These are phyloP conservation scores for Erodium trifolium DNA, from an alignment of 441 rosid genomes.

Conservation along the genomic window DNA sequence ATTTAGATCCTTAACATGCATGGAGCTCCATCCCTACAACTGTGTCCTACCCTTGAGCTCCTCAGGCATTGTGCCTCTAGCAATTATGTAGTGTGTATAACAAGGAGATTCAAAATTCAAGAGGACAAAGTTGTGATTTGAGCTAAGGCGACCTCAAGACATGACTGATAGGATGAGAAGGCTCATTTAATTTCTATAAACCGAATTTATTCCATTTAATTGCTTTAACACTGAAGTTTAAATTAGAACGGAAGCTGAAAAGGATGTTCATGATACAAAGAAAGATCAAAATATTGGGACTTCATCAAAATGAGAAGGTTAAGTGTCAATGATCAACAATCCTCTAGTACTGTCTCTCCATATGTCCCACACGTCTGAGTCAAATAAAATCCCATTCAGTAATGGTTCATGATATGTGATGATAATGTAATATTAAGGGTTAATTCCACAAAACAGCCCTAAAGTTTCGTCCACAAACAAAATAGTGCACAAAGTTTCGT, in stretches of 20 bases:
- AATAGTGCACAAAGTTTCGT: too few relatives aligned
- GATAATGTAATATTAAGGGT: background rate
- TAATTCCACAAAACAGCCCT: too few relatives aligned
- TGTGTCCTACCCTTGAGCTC: background rate
- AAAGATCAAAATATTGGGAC: background rate
- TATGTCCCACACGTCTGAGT: background rate
- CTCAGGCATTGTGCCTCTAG: background rate
- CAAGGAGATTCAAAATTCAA: too few relatives aligned
- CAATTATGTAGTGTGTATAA: background rate
- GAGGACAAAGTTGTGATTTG: background rate
- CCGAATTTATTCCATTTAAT: background rate
- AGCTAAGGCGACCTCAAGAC: slow-evolving; percentile 13
- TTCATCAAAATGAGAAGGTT: background rate
- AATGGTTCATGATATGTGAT: background rate
- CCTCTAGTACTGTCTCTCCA: background rate
- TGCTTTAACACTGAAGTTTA: background rate
- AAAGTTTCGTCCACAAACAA: too few relatives aligned
- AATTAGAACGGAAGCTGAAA: background rate
- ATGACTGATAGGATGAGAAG: slow-evolving; percentile 3
- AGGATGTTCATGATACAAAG: background rate
- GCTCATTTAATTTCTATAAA: background rate
- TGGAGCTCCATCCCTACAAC: slow-evolving; percentile 5
- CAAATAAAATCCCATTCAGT: background rate
- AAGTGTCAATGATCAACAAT: background rate
- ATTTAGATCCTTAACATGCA: slow-evolving; percentile 1